Conservation (phyloP, 2,329 filamentous ascomycete species). For the Chrysosporium keratinophilum region DNA sequence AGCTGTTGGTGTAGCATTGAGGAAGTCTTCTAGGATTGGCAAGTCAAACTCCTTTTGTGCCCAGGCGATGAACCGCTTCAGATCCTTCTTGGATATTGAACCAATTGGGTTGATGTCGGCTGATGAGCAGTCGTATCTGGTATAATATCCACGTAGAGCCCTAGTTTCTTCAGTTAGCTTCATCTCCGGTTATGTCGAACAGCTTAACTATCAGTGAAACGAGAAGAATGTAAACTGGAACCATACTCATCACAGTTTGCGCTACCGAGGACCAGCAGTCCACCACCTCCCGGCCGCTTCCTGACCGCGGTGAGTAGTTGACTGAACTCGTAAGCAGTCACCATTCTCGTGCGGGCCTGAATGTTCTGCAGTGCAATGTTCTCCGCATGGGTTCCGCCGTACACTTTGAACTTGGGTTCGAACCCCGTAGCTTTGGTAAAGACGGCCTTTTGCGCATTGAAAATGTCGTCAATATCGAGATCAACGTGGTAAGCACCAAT, state of each 20-base stretch:
- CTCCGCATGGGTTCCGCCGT: constrained; percentile 47
- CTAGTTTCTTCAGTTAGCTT: background rate
- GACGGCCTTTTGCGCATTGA: constrained; percentile 26
- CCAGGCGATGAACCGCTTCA: constrained; percentile 59
- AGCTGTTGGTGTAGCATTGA: constrained; percentile 51
- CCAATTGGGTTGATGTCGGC: constrained; percentile 49
- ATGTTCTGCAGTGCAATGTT: constrained; percentile 33
- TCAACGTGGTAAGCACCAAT: constrained; percentile 64
- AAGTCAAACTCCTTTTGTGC: constrained; percentile 50
- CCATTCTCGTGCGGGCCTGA: constrained; percentile 55
- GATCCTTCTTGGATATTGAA: constrained; percentile 52
- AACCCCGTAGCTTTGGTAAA: constrained; percentile 46
- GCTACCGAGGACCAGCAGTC: constrained; percentile 53
- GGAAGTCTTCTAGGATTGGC: constrained; percentile 44
- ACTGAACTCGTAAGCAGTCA: constrained; percentile 50
- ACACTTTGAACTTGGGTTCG: constrained; percentile 49
- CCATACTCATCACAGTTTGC: constrained; percentile 42
- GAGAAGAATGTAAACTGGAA: constrained; percentile 35
- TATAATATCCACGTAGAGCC: constrained; percentile 42
- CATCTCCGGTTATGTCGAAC: constrained; percentile 1
- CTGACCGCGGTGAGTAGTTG: constrained; percentile 53
- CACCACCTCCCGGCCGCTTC: constrained; percentile 42
- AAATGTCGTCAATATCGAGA: constrained; percentile 59
- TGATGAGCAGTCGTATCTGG: constrained; percentile 54
- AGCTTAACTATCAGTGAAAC: background rate